Conservation (phyloP, 306 rosid species). For the Erythrophleum fordii region DNA sequence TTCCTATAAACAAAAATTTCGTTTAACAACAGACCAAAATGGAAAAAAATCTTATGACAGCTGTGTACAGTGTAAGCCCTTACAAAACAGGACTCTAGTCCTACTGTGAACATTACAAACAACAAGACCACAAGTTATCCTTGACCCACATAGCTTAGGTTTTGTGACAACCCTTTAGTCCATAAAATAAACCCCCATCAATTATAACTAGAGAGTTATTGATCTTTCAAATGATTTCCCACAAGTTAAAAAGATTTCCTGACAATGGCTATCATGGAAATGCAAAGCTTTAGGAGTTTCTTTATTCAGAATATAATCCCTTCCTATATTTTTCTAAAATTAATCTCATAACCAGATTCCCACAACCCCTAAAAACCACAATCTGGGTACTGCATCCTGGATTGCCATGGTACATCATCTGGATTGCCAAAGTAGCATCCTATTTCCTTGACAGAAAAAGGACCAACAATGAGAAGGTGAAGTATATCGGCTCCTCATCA, state of each 20-base stretch:
- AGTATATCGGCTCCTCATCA: background rate
- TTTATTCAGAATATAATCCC: too few species aligned
- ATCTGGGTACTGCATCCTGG: too few species aligned
- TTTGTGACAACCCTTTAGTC: background rate
- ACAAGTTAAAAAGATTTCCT: too few species aligned
- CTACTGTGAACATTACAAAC: background rate
- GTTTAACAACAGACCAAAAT: background rate
- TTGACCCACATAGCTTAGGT: too few species aligned
- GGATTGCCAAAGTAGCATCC: background rate
- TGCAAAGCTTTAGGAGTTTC: too few species aligned
- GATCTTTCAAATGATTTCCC: too few species aligned
- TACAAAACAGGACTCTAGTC: background rate
- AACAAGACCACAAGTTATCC: background rate
- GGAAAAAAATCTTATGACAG: background rate
- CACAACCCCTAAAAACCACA: too few species aligned
- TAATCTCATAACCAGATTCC: too few species aligned
- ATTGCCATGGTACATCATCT: too few species aligned
- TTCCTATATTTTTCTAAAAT: too few species aligned
- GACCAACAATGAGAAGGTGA: background rate
- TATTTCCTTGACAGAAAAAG: background rate
- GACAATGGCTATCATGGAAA: too few species aligned
- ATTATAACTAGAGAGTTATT: background rate
- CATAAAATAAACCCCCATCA: background rate
- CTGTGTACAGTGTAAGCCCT: background rate
- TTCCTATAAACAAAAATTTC: background rate